phyloP scores from a whole-genome alignment of 1,284 basidiomycete species.

The Papiliotrema laurentii region DNA sequence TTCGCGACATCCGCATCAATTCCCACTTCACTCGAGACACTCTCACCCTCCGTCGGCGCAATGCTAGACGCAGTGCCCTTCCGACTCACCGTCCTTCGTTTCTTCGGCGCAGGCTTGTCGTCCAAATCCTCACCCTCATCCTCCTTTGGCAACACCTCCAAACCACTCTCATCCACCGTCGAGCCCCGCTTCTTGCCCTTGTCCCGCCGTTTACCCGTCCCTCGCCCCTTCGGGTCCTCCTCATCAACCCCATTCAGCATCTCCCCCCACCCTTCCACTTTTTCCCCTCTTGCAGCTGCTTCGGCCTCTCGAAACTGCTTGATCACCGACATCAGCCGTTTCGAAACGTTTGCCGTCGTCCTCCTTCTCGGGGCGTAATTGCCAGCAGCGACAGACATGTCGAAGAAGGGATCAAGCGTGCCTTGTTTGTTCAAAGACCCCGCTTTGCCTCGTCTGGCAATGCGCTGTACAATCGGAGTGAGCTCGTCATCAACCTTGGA shows the following conservation, averaged over 20 bases:
- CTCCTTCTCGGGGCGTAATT: constrained; percentile 70
- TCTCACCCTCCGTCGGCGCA: constrained; percentile 9
- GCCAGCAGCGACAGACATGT: constrained; percentile 51
- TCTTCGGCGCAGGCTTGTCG: constrained; percentile 3
- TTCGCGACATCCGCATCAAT: not conserved
- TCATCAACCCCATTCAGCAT: constrained; percentile 45
- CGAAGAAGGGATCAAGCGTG: constrained; percentile 57
- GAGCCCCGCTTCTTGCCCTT: constrained; percentile 9
- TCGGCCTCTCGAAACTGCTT: constrained; percentile 67
- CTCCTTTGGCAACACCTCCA: constrained; percentile 9
- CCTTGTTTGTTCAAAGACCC: constrained; percentile 58
- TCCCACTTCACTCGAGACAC: not conserved
- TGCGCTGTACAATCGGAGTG: constrained; percentile 86
- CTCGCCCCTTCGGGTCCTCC: constrained; percentile 34
- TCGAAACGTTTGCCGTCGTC: constrained; percentile 70
- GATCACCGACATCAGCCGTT: constrained; percentile 84
- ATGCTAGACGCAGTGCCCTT: constrained; percentile 10
- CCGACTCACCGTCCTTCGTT: constrained; percentile 7
- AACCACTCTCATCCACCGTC: constrained; percentile 6
- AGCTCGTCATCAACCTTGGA: constrained; percentile 87
- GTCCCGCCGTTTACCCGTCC: constrained; percentile 21
- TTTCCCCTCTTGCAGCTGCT: constrained; percentile 25
- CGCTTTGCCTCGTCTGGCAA: constrained; percentile 73
- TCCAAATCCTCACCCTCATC: constrained; percentile 2
- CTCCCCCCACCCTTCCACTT: constrained; percentile 32